phyloP scores from a whole-genome alignment of 495 filamentous ascomycete species.

The Letharia lupina region DNA sequence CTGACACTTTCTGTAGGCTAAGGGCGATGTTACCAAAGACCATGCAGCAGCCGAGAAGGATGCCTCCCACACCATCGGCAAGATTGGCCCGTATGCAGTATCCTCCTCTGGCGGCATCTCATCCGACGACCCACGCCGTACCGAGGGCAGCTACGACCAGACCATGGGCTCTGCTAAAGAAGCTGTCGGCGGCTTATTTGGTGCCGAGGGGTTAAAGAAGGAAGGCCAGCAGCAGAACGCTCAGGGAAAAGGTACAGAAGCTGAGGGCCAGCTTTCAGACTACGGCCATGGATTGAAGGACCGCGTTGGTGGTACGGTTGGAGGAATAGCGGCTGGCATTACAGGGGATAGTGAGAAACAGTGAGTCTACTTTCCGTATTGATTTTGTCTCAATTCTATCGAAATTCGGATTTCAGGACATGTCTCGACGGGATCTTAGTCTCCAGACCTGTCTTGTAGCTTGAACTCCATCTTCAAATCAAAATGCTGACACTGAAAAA shows the following conservation, averaged over 20 bases:
- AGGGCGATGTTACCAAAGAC: conserved; percentile 50
- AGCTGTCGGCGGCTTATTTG: conserved; percentile 62
- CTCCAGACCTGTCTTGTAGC: background rate
- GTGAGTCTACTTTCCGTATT: conserved; percentile 8
- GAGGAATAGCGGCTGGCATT: conserved; percentile 57
- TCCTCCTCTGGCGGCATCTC: conserved; percentile 63
- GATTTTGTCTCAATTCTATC: background rate
- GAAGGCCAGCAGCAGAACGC: conserved; percentile 70
- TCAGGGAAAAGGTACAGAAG: conserved; percentile 72
- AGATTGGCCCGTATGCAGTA: conserved; percentile 59
- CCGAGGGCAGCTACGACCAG: conserved; percentile 73
- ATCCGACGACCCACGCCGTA: conserved; percentile 63
- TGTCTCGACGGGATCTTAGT: background rate
- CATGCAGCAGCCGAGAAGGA: conserved; percentile 57
- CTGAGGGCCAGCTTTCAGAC: conserved; percentile 74
- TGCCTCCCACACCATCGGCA: conserved; percentile 62
- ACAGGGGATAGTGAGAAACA: conserved; percentile 62
- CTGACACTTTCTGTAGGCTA: conserved; percentile 23
- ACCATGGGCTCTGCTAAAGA: conserved; percentile 82
- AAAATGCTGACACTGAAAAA: background rate
- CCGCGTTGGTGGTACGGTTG: conserved; percentile 64
- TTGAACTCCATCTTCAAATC: rapidly evolving
- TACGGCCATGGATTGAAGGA: conserved; percentile 60
- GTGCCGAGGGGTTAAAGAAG: conserved; percentile 64
- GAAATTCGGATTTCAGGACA: background rate